Evolutionary conservation across 345 rosid genomes (phyloP).

Genomic region (Capsella bursapastoris): DNA sequence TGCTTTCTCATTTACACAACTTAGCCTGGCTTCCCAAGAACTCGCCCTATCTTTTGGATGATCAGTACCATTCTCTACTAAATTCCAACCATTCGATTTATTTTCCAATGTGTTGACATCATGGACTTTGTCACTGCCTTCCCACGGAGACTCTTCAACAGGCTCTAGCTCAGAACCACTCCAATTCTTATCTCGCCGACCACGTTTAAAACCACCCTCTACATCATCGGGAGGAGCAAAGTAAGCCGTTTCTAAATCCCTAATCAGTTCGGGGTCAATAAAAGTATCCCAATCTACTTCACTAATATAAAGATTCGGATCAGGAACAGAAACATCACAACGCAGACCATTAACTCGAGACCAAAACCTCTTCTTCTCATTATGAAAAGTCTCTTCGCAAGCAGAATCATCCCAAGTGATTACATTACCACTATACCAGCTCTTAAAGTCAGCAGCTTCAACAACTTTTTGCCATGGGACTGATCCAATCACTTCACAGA

Average conservation of each 20-base stretch:
- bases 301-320: conserved; percentile 68
- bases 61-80: conserved; percentile 35
- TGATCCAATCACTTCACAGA: conserved; percentile 67
- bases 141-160: conserved; percentile 54
- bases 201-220: conserved; percentile 42
- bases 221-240: conserved; percentile 55
- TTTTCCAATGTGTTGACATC: background rate
- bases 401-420: conserved; percentile 83
- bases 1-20: conserved; percentile 42
- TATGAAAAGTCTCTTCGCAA: conserved; percentile 75
- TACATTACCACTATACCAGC: conserved; percentile 51
- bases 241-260: conserved; percentile 61
- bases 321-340: conserved; percentile 59
- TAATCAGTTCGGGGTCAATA: conserved; percentile 68
- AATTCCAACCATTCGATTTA: conserved; percentile 42
- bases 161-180: conserved; percentile 31
- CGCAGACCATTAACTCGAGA: conserved; percentile 57
- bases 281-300: conserved; percentile 69
- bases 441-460: conserved; percentile 52
- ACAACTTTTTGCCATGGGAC: conserved; percentile 77
- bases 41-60: conserved; percentile 36
- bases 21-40: conserved; percentile 55
- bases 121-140: conserved; percentile 24
- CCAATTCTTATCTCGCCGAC: conserved; percentile 33
- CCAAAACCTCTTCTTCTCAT: conserved; percentile 76